These are phyloP conservation scores for Saccharomyces eubayanus DNA, from an alignment of 805 yeast genomes.

Conservation along the genomic window DNA sequence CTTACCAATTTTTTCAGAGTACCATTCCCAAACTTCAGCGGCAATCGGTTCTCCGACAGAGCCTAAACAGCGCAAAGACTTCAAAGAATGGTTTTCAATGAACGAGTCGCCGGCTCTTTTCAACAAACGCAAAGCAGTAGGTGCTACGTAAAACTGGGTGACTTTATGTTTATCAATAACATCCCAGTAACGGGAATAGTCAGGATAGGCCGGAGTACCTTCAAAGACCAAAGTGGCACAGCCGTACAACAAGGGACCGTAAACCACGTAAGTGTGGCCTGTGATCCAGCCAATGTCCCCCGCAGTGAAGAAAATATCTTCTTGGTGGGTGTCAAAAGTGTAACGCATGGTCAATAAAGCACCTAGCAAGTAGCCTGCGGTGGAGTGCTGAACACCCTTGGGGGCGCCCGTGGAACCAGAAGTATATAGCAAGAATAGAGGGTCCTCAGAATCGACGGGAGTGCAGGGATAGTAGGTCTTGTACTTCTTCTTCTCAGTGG, in stretches of 20 bases:
- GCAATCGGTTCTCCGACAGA: conserved; percentile 86
- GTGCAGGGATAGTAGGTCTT: conserved; percentile 65
- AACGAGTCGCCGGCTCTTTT: conserved; percentile 64
- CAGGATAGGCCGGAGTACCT: conserved; percentile 83
- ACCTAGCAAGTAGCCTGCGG: conserved; percentile 71
- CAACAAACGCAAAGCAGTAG: conserved; percentile 70
- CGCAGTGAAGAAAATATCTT: conserved; percentile 73
- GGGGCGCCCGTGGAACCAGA: conserved; percentile 88
- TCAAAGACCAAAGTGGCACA: conserved; percentile 75
- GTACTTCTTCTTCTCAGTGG: conserved; percentile 56
- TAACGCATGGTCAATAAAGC: conserved; percentile 69
- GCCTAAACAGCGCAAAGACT: conserved; percentile 61
- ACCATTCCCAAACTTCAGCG: conserved; percentile 85
- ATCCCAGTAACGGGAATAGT: conserved; percentile 72
- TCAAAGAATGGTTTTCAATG: conserved; percentile 53
- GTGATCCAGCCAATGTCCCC: conserved; percentile 93
- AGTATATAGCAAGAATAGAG: conserved; percentile 71
- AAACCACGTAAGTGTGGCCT: conserved; percentile 76
- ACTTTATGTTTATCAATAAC: conserved; percentile 63
- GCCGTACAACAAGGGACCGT: conserved; percentile 73
- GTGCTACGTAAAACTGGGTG: conserved; percentile 77
- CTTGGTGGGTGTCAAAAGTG: conserved; percentile 65
- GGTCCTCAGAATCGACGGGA: conserved; percentile 73
- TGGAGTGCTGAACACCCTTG: conserved; percentile 75
- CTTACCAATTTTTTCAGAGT: conserved; percentile 62